These are phyloP conservation scores for Dichotomocladium elegans DNA, from an alignment of 371 early-diverging fungal species.

Conservation along the genomic window DNA sequence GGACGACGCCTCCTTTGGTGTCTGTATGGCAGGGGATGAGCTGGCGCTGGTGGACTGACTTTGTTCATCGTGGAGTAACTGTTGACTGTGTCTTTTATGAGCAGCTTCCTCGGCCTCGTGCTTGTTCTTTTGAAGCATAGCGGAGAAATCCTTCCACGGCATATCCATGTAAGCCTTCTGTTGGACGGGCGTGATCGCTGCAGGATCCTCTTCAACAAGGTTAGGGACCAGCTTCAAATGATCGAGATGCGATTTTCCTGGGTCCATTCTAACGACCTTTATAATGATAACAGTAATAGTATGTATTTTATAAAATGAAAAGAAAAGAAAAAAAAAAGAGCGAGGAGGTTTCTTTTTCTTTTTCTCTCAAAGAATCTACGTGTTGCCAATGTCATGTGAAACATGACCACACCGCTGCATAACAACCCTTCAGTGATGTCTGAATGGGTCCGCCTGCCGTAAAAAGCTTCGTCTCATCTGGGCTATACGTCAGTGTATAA, in stretches of 20 bases:
- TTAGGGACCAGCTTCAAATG: conserved; percentile 40
- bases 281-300: not conserved
- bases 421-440: conserved; percentile 51
- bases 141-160: conserved; percentile 17
- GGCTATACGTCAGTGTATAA: conserved; percentile 53
- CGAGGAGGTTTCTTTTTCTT: too few species aligned
- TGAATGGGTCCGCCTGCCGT: conserved; percentile 68
- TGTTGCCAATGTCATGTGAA: conserved; percentile 5
- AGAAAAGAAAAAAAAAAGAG: not conserved
- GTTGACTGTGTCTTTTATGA: not conserved
- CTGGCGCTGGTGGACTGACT: too few species aligned
- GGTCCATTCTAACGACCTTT: conserved; percentile 43
- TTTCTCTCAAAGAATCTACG: not conserved
- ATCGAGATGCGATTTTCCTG: conserved; percentile 38
- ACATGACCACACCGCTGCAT: conserved; percentile 40
- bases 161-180: conserved; percentile 9
- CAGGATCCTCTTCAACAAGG: conserved; percentile 40
- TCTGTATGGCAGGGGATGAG: too few species aligned
- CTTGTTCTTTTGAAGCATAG: conserved; percentile 2
- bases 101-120: not conserved
- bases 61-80: not conserved
- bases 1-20: too few species aligned
- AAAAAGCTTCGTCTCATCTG: conserved; percentile 41
- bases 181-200: conserved; percentile 26
- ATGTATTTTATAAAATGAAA: not conserved